Evolutionary conservation across 495 filamentous ascomycete genomes (phyloP).

Genomic region (Trichoderma reesei): DNA sequence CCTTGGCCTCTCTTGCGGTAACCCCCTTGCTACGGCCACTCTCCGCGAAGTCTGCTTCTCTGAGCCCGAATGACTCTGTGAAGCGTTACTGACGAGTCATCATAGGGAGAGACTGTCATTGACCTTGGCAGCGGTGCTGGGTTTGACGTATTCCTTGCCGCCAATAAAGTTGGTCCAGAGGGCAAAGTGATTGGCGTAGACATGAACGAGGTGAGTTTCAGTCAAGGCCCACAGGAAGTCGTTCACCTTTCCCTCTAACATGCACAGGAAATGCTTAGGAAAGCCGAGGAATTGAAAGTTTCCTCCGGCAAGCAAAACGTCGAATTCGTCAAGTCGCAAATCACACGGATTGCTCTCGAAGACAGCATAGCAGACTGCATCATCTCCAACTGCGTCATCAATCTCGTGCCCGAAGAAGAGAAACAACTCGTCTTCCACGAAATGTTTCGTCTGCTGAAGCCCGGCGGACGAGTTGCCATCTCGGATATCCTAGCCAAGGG

Average conservation of each 20-base stretch:
- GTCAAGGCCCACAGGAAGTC: not conserved
- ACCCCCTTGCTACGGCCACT: constrained; percentile 47
- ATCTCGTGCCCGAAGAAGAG: constrained; percentile 49
- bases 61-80: not conserved
- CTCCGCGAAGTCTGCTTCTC: constrained; percentile 36
- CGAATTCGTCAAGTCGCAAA: constrained; percentile 42
- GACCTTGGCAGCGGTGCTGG: constrained; percentile 56
- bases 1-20: constrained; percentile 58
- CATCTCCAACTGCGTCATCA: constrained; percentile 51
- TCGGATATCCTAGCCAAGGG: constrained; percentile 54
- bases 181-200: constrained; percentile 55
- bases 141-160: constrained; percentile 55
- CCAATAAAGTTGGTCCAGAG: constrained; percentile 41
- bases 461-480: constrained; percentile 52
- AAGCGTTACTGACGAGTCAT: not conserved
- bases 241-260: not conserved
- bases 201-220: constrained; percentile 46
- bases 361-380: constrained; percentile 43
- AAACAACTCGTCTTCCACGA: constrained; percentile 50
- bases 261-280: constrained; percentile 48
- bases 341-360: constrained; percentile 43
- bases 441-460: constrained; percentile 51
- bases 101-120: constrained; percentile 50
- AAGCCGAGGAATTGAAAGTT: constrained; percentile 38
- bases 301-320: constrained; percentile 29